phyloP scores from a whole-genome alignment of 306 rosid species.

The Biancaea sappan region DNA sequence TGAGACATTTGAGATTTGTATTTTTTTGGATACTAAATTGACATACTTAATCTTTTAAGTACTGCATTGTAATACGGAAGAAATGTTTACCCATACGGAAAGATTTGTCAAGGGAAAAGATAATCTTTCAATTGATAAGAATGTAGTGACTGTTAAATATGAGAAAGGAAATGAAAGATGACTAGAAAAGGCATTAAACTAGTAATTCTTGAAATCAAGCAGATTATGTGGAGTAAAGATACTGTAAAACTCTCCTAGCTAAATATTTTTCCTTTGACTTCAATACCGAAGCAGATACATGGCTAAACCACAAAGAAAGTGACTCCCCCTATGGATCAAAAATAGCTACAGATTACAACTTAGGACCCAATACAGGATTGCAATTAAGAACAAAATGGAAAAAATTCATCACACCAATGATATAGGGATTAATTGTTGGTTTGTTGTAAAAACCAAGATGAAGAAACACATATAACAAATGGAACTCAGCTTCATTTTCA shows the following conservation, averaged over 20 bases:
- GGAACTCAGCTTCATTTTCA: conserved; percentile 83
- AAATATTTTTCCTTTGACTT: conserved; percentile 86
- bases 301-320: conserved; percentile 80
- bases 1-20: no score
- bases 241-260: conserved; percentile 75
- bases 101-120: conserved; percentile 52
- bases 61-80: conserved; percentile 52
- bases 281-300: conserved; percentile 50
- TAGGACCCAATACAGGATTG: conserved; percentile 29
- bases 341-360: conserved; percentile 37
- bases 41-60: conserved; percentile 79
- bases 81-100: conserved; percentile 68
- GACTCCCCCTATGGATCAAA: conserved; percentile 77
- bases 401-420: conserved; percentile 37
- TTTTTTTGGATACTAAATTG: conserved; percentile 32
- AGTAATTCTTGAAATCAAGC: conserved; percentile 13
- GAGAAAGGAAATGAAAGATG: conserved; percentile 7
- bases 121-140: conserved; percentile 2
- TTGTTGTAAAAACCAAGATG: conserved; percentile 74
- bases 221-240: conserved; percentile 29
- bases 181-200: neutral
- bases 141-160: neutral
- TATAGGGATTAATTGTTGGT: conserved; percentile 59
- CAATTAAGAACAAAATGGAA: conserved; percentile 22
- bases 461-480: conserved; percentile 80